phyloP scores from a whole-genome alignment of 768 basidiomycete species.

The Termitomyces sp. region DNA sequence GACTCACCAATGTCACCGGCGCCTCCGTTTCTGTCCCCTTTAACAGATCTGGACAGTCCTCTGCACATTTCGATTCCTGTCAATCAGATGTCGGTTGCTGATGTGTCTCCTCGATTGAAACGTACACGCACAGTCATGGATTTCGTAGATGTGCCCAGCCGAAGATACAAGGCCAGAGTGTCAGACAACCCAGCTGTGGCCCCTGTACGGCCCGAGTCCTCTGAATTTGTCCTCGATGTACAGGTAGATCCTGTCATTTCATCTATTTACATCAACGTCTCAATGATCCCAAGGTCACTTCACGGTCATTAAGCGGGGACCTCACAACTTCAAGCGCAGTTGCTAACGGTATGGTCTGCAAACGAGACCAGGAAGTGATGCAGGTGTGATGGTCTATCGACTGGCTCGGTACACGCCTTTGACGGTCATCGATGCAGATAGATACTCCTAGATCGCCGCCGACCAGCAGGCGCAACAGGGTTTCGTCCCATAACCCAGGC shows the following conservation, averaged over 20 bases:
- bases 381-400: conserved; percentile 4
- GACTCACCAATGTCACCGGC: background rate
- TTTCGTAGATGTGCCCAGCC: conserved; percentile 8
- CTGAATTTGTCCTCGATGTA: background rate
- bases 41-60: background rate
- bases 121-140: conserved; percentile 14
- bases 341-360: background rate
- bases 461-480: background rate
- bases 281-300: background rate
- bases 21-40: background rate
- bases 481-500: background rate
- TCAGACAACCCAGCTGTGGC: background rate
- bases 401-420: background rate
- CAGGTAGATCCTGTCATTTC: background rate
- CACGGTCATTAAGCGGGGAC: background rate
- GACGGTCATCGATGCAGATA: background rate
- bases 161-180: background rate
- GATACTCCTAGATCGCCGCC: background rate
- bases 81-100: background rate
- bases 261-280: background rate
- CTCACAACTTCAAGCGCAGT: background rate
- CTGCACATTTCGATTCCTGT: background rate
- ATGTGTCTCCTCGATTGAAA: background rate
- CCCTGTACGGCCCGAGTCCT: background rate
- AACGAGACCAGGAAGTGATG: background rate